phyloP scores from a whole-genome alignment of 306 rosid species.

The Citrullus mucosospermus region DNA sequence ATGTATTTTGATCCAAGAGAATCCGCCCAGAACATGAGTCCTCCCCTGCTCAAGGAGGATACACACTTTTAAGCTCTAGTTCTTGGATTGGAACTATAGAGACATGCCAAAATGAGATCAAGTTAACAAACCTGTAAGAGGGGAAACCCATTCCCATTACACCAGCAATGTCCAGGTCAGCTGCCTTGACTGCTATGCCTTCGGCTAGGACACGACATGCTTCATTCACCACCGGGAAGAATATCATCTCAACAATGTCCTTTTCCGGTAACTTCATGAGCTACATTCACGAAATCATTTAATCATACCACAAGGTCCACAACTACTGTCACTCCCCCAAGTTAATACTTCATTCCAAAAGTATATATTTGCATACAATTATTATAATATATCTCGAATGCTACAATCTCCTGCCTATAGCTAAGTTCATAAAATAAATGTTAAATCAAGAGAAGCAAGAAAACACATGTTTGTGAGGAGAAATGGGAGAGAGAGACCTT shows the following conservation, averaged over 20 bases:
- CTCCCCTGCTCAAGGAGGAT: conserved; percentile 56
- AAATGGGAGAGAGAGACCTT: conserved; percentile 31
- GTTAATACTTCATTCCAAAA: neutral
- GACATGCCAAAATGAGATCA: neutral
- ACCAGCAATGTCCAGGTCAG: conserved; percentile 76
- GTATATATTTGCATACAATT: neutral
- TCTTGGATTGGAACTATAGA: neutral
- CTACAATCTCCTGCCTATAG: neutral
- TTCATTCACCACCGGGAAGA: conserved; percentile 94
- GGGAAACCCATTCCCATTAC: conserved; percentile 98
- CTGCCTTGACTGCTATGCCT: conserved; percentile 79
- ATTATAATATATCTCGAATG: neutral
- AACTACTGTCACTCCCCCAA: neutral
- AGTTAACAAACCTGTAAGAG: conserved; percentile 56
- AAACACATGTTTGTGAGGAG: neutral
- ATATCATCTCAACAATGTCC: conserved; percentile 87
- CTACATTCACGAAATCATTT: conserved; percentile 20
- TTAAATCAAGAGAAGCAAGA: neutral
- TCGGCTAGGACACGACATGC: conserved; percentile 94
- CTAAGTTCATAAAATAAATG: neutral
- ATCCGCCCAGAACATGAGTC: conserved; percentile 92
- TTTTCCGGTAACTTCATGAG: conserved; percentile 49
- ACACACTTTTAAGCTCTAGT: neutral
- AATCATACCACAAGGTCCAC: neutral
- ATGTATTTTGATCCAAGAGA: conserved; percentile 84